Base-by-base conservation (phyloP, 1,139 yeast genomes). In the Saccharomyces hybrid region DNA sequence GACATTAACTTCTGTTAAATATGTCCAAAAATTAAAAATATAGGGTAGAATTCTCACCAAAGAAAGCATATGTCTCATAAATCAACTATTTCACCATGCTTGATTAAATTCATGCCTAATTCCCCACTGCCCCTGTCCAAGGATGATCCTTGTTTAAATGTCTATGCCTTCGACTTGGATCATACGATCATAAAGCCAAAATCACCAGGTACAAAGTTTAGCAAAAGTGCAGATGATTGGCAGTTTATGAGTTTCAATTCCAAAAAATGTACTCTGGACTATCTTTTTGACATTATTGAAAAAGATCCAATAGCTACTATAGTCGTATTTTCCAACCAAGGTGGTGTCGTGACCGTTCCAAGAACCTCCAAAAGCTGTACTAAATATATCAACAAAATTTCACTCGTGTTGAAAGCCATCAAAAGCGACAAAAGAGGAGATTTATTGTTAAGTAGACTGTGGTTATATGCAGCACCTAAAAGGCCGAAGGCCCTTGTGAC, bases 301-400 rank as follows among this genome's bases (percentile, higher is more conserved):
- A 24, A 64, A 2, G 60, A 65, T 0, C 53, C 66, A 0, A 48
- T 53, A 2, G 61, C 65, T 0, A 67, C 70, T 2, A 68, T 89
- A 3, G 93, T 84, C 12, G 78, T 93, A 1, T 88, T 93, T 67
- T 82, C 97, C 2, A 93, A 93, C 66, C 99, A 93, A 66, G 96
- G 91, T n/a, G 70, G 73, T 28, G 72, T 70, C 1, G 62, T 67
- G 1, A 64, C 78, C 2, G 71, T 73, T 3, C 71, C 73, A 4
- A 64, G 65, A 8, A 69, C 72, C 12, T 75, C 82, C 2, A 86
- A 84, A 64, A 79, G 88, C 14, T 82, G 76, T 58, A 54, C 56
- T 2, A 78, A 80, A 53, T 77, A 84, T 57, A 69, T 71, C 2
- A 67, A 65, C 3, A 78, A 82, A 56, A 63, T 85, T 2, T 71